Conservation (phyloP, 768 basidiomycete species). For the Russula dissimulans region DNA sequence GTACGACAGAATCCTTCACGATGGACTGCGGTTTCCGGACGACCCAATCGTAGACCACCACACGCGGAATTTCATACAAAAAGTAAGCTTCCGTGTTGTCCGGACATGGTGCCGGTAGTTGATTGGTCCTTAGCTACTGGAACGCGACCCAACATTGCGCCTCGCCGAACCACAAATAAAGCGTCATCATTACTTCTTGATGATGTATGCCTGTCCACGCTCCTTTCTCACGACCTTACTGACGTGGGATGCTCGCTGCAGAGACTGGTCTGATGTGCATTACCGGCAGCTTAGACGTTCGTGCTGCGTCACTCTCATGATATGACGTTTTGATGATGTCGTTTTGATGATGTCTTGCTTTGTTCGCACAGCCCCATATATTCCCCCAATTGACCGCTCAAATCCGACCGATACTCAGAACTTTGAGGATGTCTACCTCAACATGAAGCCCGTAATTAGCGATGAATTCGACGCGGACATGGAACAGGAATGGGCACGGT, state of each 20-base stretch:
- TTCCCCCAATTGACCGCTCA: constrained; percentile 80
- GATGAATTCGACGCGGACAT: constrained; percentile 60
- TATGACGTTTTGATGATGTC: constrained; percentile 6
- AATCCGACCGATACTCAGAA: constrained; percentile 95
- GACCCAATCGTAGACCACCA: constrained; percentile 85
- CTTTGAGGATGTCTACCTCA: constrained; percentile 93
- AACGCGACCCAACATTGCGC: constrained; percentile 83
- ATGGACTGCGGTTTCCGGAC: constrained; percentile 82
- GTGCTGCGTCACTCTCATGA: constrained; percentile 24
- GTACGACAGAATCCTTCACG: constrained; percentile 88
- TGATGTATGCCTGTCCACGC: constrained; percentile 38
- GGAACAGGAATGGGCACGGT: constrained; percentile 55
- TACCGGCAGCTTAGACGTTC: constrained; percentile 88
- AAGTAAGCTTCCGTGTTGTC: constrained; percentile 43
- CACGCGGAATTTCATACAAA: constrained; percentile 89
- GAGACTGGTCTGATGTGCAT: constrained; percentile 91
- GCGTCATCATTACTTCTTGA: constrained; percentile 88
- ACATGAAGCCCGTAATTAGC: constrained; percentile 88
- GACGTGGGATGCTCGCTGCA: constrained; percentile 27
- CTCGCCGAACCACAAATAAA: constrained; percentile 92
- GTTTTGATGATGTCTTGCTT: not conserved
- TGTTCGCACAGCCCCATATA: constrained; percentile 64
- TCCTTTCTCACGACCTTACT: constrained; percentile 34
- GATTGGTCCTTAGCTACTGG: constrained; percentile 48
- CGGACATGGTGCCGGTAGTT: not conserved